phyloP scores from a whole-genome alignment of 2,329 filamentous ascomycete genomes.

The Coleophoma cylindrospora region DNA sequence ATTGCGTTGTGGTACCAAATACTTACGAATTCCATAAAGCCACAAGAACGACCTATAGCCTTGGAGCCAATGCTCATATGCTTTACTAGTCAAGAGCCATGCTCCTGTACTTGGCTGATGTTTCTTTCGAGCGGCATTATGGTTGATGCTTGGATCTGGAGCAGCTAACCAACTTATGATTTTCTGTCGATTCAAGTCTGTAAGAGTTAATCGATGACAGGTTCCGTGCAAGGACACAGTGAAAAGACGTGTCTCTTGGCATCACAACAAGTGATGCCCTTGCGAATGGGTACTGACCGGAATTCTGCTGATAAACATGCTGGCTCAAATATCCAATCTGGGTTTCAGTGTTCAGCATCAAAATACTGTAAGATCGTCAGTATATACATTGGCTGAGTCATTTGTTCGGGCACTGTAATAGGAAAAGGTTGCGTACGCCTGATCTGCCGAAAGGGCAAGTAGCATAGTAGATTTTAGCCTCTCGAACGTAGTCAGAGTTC shows the following conservation, averaged over 20 bases:
- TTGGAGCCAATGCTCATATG: neutral
- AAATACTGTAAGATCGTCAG: no score
- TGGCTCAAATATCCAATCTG: no score
- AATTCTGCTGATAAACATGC: no score
- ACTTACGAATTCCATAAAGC: conserved; percentile 2
- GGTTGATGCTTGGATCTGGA: conserved; percentile 1
- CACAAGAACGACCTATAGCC: neutral
- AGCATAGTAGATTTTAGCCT: conserved; percentile 13
- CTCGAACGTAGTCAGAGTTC: conserved; percentile 9
- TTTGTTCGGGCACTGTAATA: no score
- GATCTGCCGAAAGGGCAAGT: conserved; percentile 14
- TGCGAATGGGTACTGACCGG: no score
- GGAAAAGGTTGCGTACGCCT: conserved; percentile 5
- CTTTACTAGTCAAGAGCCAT: neutral
- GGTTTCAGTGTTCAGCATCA: no score
- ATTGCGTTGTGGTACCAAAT: neutral
- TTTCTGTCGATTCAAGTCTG: neutral
- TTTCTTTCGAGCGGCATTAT: neutral
- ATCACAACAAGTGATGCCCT: no score
- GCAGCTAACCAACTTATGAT: neutral
- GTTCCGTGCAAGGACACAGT: no score
- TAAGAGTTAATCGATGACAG: no score
- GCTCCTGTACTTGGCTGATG: conserved; percentile 1
- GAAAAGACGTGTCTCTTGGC: no score
- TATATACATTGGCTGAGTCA: no score